Base-by-base conservation (phyloP, 257 asterid genomes). In the Lycium ferocissimum region DNA sequence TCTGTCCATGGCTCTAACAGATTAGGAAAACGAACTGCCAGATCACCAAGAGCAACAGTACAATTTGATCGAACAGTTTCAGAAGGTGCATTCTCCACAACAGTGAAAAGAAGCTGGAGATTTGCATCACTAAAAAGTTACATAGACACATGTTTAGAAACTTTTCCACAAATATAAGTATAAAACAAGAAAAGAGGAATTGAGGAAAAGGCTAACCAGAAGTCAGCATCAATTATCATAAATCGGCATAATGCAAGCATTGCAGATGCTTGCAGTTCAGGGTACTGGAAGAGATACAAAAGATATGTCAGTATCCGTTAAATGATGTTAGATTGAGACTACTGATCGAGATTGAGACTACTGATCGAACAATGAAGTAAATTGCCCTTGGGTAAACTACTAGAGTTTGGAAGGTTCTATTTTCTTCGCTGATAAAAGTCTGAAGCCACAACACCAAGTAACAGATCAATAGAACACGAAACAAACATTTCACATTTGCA, bases 1-100 rank as follows among this genome's bases (percentile, higher is more conserved):
- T 96, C 98, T 45, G 99, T 96, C 98, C 99, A 96, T 83, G 99
- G 99, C 91, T 96, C 98, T 89, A 96, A 88, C 76, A 95, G 89
- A 89, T 96, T 96, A 6, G 99, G 99, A 89, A 94, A 96, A 53
- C 99, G 98, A 86, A 93, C 98, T 54, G 98, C 97, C 87, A 96
- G 90, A 88, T 96, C 99, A 86, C 98, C 99, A 84, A 96, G 97
- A 78, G 99, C 98, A 83, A 95, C 93, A 7, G 98, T 96, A 92
- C 98, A 96, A 89, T 95, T 96, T 85, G 98, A 95, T 65, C 99
- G 97, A 73, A 96, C 99, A 81, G 89, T 92, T 80, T 95, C 99
- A 84, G 98, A 95, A 3, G 92, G 94, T 1, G 99, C 94, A 86
- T 91, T 93, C 93, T 96, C 99, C 94, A 96, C 99, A 72, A 96